A percentile compares a stretch with the other conserved stretches of the same genome.
phyloP scores from a whole-genome alignment of 768 basidiomycete species.

The Dendrothele bispora region DNA sequence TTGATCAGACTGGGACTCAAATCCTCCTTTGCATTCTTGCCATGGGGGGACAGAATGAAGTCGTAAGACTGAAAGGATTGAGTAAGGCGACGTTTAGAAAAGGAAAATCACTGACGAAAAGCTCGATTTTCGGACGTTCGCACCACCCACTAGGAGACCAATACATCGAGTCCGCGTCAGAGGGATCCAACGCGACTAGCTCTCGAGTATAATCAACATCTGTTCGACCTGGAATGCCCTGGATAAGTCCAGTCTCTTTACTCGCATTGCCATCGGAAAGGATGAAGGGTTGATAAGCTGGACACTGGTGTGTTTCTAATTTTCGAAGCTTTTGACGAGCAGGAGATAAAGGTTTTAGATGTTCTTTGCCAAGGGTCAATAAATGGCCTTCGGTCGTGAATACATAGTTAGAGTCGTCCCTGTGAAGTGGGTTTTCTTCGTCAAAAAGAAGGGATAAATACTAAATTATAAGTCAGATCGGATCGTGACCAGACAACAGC shows the following conservation, averaged over 20 bases:
- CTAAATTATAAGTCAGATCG: constrained; percentile 35
- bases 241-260: constrained; percentile 48
- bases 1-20: constrained; percentile 67
- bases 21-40: constrained; percentile 61
- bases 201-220: constrained; percentile 83
- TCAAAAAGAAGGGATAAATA: constrained; percentile 94
- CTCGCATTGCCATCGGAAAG: constrained; percentile 30
- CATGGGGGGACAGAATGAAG: constrained; percentile 71
- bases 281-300: constrained; percentile 55
- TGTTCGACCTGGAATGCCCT: constrained; percentile 67
- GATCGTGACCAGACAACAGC: no score
- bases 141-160: constrained; percentile 82
- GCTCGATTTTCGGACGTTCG: constrained; percentile 61
- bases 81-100: constrained; percentile 2
- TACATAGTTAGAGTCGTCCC: constrained; percentile 82
- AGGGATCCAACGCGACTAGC: constrained; percentile 56
- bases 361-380: constrained; percentile 58
- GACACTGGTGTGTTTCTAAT: constrained; percentile 72
- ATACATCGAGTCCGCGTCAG: constrained; percentile 46
- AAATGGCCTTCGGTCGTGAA: constrained; percentile 97
- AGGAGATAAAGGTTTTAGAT: constrained; percentile 57
- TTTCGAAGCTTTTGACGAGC: constrained; percentile 60
- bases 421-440: constrained; percentile 73
- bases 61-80: constrained; percentile 64
- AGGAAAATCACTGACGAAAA: constrained; percentile 53